Percentiles rank a stretch among this genome's conserved stretches.
These are phyloP conservation scores for Onygenales sp. DNA, from an alignment of 2,329 filamentous ascomycete genomes.

Conservation along the genomic window DNA sequence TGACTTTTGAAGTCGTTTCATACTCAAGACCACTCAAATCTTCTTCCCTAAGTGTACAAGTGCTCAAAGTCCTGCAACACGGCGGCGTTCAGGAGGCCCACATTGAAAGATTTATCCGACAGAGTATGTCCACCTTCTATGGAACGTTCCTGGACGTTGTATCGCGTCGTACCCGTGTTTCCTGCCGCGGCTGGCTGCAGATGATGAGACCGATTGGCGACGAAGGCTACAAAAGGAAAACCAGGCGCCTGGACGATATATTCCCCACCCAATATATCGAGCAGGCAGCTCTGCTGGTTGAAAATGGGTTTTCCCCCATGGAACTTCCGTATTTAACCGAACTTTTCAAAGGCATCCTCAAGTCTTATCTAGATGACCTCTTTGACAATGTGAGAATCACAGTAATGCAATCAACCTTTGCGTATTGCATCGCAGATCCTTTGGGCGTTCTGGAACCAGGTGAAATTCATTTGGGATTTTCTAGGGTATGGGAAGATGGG, in stretches of 20 bases:
- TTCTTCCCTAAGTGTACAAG: slow-evolving; percentile 43
- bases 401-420: slow-evolving; percentile 42
- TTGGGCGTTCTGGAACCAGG: slow-evolving; percentile 41
- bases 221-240: slow-evolving; percentile 2
- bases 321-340: slow-evolving; percentile 33
- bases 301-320: slow-evolving; percentile 39
- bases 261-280: slow-evolving; percentile 27
- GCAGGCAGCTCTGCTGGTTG: slow-evolving; percentile 27
- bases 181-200: slow-evolving; percentile 21
- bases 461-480: slow-evolving; percentile 49
- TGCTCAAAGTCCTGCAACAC: slow-evolving; percentile 47
- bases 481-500: slow-evolving; percentile 32
- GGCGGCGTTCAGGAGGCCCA: slow-evolving; percentile 36
- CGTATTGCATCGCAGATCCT: slow-evolving; percentile 50
- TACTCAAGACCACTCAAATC: slow-evolving; percentile 36
- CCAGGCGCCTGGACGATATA: slow-evolving; percentile 21
- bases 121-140: slow-evolving; percentile 27
- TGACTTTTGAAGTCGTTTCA: slow-evolving; percentile 49
- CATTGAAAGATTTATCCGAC: slow-evolving; percentile 34
- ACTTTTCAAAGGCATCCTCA: slow-evolving; percentile 30
- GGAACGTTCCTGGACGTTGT: slow-evolving; percentile 28
- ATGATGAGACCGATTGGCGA: slow-evolving; percentile 1
- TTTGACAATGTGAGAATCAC: slow-evolving; percentile 37
- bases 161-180: slow-evolving; percentile 20
- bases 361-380: slow-evolving; percentile 32